Base-by-base conservation (phyloP, 768 basidiomycete genomes). In the Hygrophorus russula region DNA sequence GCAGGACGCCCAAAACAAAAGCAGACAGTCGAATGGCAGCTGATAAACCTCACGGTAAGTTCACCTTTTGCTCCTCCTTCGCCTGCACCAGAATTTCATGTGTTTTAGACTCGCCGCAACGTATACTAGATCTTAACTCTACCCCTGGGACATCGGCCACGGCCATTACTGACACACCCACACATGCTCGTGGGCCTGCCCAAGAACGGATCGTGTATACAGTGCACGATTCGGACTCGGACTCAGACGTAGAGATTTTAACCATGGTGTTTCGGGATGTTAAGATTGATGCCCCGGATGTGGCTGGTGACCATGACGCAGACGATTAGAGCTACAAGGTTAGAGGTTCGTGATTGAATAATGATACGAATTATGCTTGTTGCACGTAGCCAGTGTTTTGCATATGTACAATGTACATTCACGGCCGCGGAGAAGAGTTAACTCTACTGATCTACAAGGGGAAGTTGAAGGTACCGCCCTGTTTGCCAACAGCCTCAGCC, bases 1-100 rank as follows among this genome's bases (percentile, higher is more conserved):
- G 66, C 3, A 65, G 63, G 44, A 64, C 57, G 55, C 59, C 9
- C 64, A 63, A 50, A 44, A 62, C 57, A 7, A 56, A 58, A 2
- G 66, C 60, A 46, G 58, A 58, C 18, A 66, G 71, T 49, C 65
- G 63, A 35, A 62, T 70, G 58, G 73, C 72, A 4, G 60, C 70
- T 20, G 54, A 53, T 17, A 68, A 59, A 43, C 54, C 68, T 20
- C 68, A 65, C 64, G 76, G 79, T 74, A 53, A 39, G 15, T 34
- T n/a, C 30, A 5, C 5, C 14, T 17, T 17, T 27, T 3, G 15
- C 13, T 12, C 10, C 35, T 2, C 19, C 19, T 14, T 18, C 24
- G 32, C 41, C 6, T 14, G 5, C 13, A 5, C 8, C 24, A 24
- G 24, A 46, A 19, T 28, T 39, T 30, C 15, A 11, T 33, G 35